Base-by-base conservation (phyloP, 1,284 basidiomycete genomes). In the Meira nashicola region DNA sequence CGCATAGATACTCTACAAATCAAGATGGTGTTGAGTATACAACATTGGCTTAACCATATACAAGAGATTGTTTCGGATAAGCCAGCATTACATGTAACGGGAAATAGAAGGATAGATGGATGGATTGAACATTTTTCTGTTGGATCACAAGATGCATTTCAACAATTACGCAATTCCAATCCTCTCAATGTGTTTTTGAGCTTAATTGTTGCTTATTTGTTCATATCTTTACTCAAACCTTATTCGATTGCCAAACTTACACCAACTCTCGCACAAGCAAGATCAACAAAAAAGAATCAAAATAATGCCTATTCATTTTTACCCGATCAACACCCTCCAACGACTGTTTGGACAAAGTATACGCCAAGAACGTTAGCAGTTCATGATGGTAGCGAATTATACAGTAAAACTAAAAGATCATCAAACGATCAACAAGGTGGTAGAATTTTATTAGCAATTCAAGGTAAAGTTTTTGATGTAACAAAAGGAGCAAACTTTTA, bases 391-490 rank as follows among this genome's bases (percentile, higher is more conserved):
- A 57, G 55, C 3, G 46, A 17, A 5, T n/a, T 41, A 23, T 23
- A 39, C 3, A 25, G 19, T 12, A 41, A 33, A 21, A 49, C 44
- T 57, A 21, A n/a, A 15, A 33, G 33, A 25, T n/a, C 17, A 14
- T 48, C 46, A 11, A n/a, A n/a, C 28, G 28, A 33, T 4, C 28
- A 33, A 33, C n/a, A n/a, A n/a, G n/a, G n/a, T n/a, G 58, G 58
- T 39, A 82, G 87, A 59, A 94, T 96, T 57, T 78, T 94, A 65
- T 83, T 95, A 4, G 89, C 90, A 0, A 95, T 96, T 70, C 86
- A 87, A 64, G 84, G 89, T 12, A 87, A 84, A 12, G 92, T 96
- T 57, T 95, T 93, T 77, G 92, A 96, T 74, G 92, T 95, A 38
- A 89, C 89, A 0, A 84, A 85, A 12, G 92, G 92, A 37, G 83